These are phyloP conservation scores for Paramecium sexaurelia DNA, from an alignment of 73 alveolate genomes.

Conservation along the genomic window DNA sequence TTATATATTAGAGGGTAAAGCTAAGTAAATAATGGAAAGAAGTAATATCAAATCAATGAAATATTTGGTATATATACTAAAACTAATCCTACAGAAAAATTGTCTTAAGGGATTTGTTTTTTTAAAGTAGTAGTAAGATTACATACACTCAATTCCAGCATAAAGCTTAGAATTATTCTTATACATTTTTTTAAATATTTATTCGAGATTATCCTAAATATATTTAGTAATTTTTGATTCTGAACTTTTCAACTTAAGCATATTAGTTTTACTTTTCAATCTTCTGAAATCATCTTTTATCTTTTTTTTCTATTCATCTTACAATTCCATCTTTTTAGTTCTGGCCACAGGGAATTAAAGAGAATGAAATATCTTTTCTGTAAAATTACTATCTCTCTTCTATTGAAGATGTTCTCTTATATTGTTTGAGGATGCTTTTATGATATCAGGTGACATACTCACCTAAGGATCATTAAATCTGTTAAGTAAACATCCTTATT, in stretches of 20 bases:
- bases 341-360: neutral
- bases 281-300: neutral
- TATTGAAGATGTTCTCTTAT: neutral
- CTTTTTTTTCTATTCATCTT: neutral
- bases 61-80: neutral
- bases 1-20: neutral
- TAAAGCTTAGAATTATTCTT: neutral
- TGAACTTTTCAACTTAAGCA: neutral
- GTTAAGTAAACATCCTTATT: neutral
- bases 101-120: neutral
- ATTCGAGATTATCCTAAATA: neutral
- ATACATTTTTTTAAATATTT: neutral
- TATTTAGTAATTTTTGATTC: neutral
- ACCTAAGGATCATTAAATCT: neutral
- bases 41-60: neutral
- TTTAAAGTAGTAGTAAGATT: neutral
- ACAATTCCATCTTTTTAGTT: neutral
- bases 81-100: neutral
- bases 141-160: neutral
- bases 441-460: neutral
- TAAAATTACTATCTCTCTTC: neutral
- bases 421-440: neutral
- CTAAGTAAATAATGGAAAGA: neutral
- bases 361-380: neutral
- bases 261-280: neutral